Conservation (phyloP, 768 basidiomycete species). For the Suillus ampliporus region DNA sequence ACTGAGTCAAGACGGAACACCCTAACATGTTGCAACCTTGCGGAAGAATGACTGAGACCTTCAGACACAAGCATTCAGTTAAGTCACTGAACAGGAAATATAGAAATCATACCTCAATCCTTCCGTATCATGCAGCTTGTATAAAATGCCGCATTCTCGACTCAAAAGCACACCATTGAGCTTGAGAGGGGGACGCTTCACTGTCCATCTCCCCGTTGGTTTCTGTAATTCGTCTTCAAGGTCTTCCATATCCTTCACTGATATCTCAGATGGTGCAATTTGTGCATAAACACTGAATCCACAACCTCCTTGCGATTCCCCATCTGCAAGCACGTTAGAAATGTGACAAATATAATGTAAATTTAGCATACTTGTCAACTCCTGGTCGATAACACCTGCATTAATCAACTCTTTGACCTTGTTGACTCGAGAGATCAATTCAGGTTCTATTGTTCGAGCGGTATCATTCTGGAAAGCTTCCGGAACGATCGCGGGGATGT, state of each 20-base stretch:
- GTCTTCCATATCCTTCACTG: slow-evolving; percentile 64
- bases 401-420: slow-evolving; percentile 69
- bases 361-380: slow-evolving; percentile 40
- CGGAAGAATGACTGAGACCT: slow-evolving; percentile 72
- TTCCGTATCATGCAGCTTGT: slow-evolving; percentile 65
- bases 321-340: slow-evolving; percentile 42
- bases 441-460: slow-evolving; percentile 59
- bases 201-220: slow-evolving; percentile 74
- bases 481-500: slow-evolving; percentile 71
- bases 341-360: background rate
- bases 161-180: slow-evolving; percentile 75
- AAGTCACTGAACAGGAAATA: slow-evolving; percentile 1
- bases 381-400: slow-evolving; percentile 63
- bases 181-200: slow-evolving; percentile 57
- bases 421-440: slow-evolving; percentile 61
- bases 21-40: slow-evolving; percentile 71
- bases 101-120: slow-evolving; percentile 64
- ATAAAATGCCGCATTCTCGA: slow-evolving; percentile 78
- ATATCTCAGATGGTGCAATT: slow-evolving; percentile 58
- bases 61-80: slow-evolving; percentile 4
- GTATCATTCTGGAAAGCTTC: slow-evolving; percentile 59
- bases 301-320: slow-evolving; percentile 55
- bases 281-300: slow-evolving; percentile 72
- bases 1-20: background rate
- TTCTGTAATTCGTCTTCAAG: slow-evolving; percentile 75